Conservation (phyloP, 2,329 filamentous ascomycete genomes). For the Cercospora citrullina region DNA sequence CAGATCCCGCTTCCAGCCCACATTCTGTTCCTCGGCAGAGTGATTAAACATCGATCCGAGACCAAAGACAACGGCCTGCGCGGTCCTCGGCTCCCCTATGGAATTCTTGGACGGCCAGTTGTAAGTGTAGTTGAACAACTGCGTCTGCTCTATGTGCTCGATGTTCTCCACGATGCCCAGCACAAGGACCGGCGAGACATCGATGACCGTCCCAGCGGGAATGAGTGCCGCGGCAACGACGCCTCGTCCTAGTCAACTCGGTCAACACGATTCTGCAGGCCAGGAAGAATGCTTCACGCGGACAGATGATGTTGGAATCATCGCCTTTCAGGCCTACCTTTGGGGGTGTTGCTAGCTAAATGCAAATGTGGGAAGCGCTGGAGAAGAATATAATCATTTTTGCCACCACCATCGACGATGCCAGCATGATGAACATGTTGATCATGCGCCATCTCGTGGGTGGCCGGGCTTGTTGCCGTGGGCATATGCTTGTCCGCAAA, state of each 20-base stretch:
- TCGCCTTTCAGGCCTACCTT: constrained; percentile 44
- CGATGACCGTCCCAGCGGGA: constrained; percentile 51
- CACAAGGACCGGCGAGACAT: constrained; percentile 55
- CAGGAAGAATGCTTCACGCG: not conserved
- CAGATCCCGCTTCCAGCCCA: constrained; percentile 56
- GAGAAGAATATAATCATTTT: constrained; percentile 31
- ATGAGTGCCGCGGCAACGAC: constrained; percentile 53
- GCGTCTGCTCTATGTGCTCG: constrained; percentile 52
- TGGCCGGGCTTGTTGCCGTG: not conserved
- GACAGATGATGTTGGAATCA: not conserved
- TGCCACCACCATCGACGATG: constrained; percentile 2
- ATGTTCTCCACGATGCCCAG: constrained; percentile 51
- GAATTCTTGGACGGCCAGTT: constrained; percentile 45
- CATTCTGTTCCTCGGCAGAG: constrained; percentile 53
- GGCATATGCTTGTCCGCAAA: constrained; percentile 2
- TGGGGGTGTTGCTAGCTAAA: constrained; percentile 52
- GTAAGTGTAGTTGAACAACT: constrained; percentile 59
- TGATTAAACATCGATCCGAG: constrained; percentile 62
- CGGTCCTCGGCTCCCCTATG: constrained; percentile 32
- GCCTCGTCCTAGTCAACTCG: constrained; percentile 50
- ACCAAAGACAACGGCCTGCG: constrained; percentile 57
- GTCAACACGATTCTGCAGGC: not conserved
- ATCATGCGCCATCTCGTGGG: constrained; percentile 9
- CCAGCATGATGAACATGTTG: not conserved
- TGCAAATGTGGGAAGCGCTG: constrained; percentile 45